Percentiles rank a stretch among this genome's conserved stretches.
Evolutionary conservation across 306 rosid species (phyloP).

Genomic region (Begonia peltatifolia): DNA sequence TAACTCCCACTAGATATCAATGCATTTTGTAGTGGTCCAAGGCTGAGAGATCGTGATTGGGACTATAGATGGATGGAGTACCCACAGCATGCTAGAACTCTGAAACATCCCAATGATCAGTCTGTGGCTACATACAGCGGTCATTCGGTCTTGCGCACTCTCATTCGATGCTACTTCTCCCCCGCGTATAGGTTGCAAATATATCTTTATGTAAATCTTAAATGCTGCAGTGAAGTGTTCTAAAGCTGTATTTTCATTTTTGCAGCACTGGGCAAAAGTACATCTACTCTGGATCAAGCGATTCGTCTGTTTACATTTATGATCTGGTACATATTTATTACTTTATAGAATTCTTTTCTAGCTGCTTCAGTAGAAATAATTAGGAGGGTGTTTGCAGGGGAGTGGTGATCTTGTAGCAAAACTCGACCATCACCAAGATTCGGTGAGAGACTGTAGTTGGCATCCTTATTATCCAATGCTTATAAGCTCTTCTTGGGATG

Average conservation of each 20-base stretch:
- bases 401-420: conserved; percentile 61
- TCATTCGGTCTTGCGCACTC: conserved; percentile 58
- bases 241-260: not conserved
- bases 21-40: conserved; percentile 18
- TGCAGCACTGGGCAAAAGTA: conserved; percentile 90
- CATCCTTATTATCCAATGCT: conserved; percentile 60
- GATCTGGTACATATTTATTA: conserved; percentile 48
- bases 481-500: conserved; percentile 86
- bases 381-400: conserved; percentile 23
- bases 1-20: not conserved
- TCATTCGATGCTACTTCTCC: conserved; percentile 71
- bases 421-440: conserved; percentile 61
- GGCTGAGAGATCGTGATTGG: conserved; percentile 42
- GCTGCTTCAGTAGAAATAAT: not conserved
- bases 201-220: not conserved
- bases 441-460: conserved; percentile 90
- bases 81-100: conserved; percentile 33
- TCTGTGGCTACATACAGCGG: conserved; percentile 60
- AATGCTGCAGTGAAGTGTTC: not conserved
- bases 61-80: conserved; percentile 82
- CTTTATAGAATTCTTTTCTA: not conserved
- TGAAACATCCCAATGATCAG: conserved; percentile 48
- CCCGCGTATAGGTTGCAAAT: conserved; percentile 44
- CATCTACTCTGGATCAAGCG: conserved; percentile 72
- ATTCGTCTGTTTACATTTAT: conserved; percentile 48